Percentiles rank a stretch among this genome's conserved stretches.
Evolutionary conservation across 2,329 filamentous ascomycete genomes (phyloP).

Genomic region (Cladosporium colombiae): DNA sequence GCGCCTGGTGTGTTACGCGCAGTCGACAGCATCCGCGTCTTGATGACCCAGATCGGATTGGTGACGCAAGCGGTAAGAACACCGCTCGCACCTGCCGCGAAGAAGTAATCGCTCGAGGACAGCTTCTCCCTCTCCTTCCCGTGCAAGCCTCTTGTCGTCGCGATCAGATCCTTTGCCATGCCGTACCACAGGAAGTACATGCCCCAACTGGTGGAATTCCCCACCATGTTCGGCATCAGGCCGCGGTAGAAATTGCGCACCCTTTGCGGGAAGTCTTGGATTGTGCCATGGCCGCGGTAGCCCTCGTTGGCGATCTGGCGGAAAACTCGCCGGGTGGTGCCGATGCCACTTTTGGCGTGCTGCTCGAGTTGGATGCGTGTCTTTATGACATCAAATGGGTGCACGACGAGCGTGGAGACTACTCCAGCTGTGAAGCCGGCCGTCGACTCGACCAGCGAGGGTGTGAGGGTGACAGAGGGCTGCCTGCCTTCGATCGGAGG

Average conservation of each 20-base stretch:
- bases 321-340: slow-evolving; percentile 32
- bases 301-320: slow-evolving; percentile 32
- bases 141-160: slow-evolving; percentile 34
- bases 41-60: slow-evolving; percentile 97
- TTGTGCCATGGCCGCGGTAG: slow-evolving; percentile 8
- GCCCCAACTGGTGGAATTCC: slow-evolving; percentile 87
- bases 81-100: slow-evolving; percentile 70
- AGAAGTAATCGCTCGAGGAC: slow-evolving; percentile 73
- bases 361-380: slow-evolving; percentile 73
- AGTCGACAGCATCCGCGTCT: slow-evolving; percentile 93
- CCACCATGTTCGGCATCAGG: slow-evolving; percentile 83
- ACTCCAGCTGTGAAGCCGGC: slow-evolving; percentile 89
- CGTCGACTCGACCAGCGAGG: slow-evolving; percentile 80
- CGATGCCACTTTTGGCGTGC: slow-evolving; percentile 26
- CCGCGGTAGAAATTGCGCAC: slow-evolving; percentile 76
- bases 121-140: slow-evolving; percentile 45
- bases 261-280: slow-evolving; percentile 17
- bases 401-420: slow-evolving; percentile 80
- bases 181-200: slow-evolving; percentile 83
- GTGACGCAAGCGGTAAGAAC: slow-evolving; percentile 77
- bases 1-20: slow-evolving; percentile 73
- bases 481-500: slow-evolving; percentile 48
- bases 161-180: slow-evolving; percentile 59
- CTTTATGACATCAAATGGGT: slow-evolving; percentile 95
- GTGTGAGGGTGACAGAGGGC: slow-evolving; percentile 61